Conservation (phyloP, 148 eudicot species). For the Silene conica region DNA sequence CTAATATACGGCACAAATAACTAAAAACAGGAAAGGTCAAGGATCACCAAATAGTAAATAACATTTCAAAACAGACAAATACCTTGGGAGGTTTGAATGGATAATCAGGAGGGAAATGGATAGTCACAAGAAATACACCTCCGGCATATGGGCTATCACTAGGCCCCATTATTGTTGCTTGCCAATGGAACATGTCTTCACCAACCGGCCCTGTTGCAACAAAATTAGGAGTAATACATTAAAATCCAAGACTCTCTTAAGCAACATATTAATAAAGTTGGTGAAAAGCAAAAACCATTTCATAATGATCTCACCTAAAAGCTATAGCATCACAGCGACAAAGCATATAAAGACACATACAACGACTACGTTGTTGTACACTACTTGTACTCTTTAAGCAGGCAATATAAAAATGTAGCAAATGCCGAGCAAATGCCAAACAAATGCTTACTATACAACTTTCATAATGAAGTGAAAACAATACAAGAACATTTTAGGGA, state of each 20-base stretch:
- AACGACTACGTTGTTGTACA: background rate
- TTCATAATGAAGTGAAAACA: too few relatives aligned
- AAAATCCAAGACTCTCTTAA: too few relatives aligned
- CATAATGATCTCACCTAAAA: background rate
- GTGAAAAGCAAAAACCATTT: background rate
- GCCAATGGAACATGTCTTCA: constrained; percentile 38
- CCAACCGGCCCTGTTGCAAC: constrained; percentile 25
- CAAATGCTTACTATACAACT: too few relatives aligned
- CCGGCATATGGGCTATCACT: constrained; percentile 31
- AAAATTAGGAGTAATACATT: background rate
- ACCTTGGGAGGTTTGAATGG: constrained; percentile 37
- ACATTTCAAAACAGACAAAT: background rate
- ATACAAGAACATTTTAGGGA: too few relatives aligned
- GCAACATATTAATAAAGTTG: background rate
- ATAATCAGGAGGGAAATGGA: constrained; percentile 29
- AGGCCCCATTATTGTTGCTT: constrained; percentile 38
- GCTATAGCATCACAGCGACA: background rate
- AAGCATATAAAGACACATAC: background rate
- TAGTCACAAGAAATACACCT: constrained; percentile 32
- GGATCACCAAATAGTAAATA: background rate
- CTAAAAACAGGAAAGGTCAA: background rate
- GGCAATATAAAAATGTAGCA: too few relatives aligned
- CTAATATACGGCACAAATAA: too few relatives aligned
- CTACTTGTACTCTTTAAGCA: too few relatives aligned
- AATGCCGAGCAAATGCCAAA: too few relatives aligned